phyloP scores from a whole-genome alignment of 2,329 filamentous ascomycete genomes.

The Aspergillus tanneri region DNA sequence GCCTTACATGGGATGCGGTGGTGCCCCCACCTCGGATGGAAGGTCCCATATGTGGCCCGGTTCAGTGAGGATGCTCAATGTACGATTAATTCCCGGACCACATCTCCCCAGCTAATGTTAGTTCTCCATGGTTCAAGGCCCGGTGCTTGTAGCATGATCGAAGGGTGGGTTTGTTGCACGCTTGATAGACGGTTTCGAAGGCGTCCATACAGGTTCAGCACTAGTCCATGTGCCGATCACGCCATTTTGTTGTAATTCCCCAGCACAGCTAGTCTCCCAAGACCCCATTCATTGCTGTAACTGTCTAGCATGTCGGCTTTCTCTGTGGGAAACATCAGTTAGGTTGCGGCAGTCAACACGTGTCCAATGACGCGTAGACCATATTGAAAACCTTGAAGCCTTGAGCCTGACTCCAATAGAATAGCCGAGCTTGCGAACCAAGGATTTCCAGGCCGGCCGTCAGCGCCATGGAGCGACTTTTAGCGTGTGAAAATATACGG shows the following conservation, averaged over 20 bases:
- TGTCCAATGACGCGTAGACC: constrained; percentile 23
- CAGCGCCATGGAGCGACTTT: constrained; percentile 17
- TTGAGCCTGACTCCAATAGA: constrained; percentile 13
- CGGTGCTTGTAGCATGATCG: neutral
- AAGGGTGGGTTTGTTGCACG: neutral
- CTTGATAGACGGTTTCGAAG: constrained; percentile 5
- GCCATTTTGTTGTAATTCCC: constrained; percentile 20
- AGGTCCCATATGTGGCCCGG: too few relatives aligned
- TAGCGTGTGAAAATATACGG: constrained; percentile 20
- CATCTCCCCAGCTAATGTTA: too few relatives aligned
- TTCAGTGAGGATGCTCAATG: too few relatives aligned
- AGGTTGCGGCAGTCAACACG: constrained; percentile 18
- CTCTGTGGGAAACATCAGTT: constrained; percentile 12
- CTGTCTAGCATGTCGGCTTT: constrained; percentile 4
- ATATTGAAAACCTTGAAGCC: constrained; percentile 20
- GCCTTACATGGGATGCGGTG: constrained; percentile 17
- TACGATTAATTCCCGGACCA: too few relatives aligned
- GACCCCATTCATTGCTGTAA: constrained; percentile 12
- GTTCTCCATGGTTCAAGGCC: neutral
- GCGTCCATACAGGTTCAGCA: constrained; percentile 16
- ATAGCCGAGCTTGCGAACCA: constrained; percentile 17
- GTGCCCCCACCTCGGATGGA: constrained; percentile 4
- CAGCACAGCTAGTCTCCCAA: constrained; percentile 10
- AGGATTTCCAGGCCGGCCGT: constrained; percentile 18
- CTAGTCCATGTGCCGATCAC: constrained; percentile 16